These are phyloP conservation scores for Geopyxis carbonaria DNA, from an alignment of 495 filamentous ascomycete species.

Conservation along the genomic window DNA sequence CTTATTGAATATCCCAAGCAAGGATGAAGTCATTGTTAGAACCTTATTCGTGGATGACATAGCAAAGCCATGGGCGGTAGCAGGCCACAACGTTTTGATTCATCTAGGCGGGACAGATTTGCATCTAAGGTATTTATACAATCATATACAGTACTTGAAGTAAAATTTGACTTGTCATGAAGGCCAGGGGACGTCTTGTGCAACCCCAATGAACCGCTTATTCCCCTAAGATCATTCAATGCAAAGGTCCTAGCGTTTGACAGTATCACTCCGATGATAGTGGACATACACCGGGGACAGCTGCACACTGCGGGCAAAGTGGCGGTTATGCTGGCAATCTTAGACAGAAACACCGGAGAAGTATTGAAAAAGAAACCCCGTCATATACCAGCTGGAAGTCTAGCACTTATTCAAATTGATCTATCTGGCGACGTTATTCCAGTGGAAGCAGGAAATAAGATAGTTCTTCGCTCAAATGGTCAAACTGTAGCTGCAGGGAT, in stretches of 20 bases:
- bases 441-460: slow-evolving; percentile 54
- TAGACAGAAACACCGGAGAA: slow-evolving; percentile 58
- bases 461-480: slow-evolving; percentile 66
- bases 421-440: slow-evolving; percentile 48
- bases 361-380: slow-evolving; percentile 68
- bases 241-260: slow-evolving; percentile 80
- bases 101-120: slow-evolving; percentile 77
- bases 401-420: slow-evolving; percentile 53
- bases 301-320: slow-evolving; percentile 65
- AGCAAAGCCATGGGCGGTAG: slow-evolving; percentile 76
- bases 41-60: slow-evolving; percentile 58
- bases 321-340: slow-evolving; percentile 43
- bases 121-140: slow-evolving; percentile 40
- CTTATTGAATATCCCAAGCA: slow-evolving; percentile 60
- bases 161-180: slow-evolving; percentile 3
- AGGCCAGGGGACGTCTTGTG: slow-evolving; percentile 67
- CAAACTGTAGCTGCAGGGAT: slow-evolving; percentile 76
- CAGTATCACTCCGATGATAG: slow-evolving; percentile 65
- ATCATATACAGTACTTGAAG: background rate
- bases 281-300: slow-evolving; percentile 75
- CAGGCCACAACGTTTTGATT: slow-evolving; percentile 71
- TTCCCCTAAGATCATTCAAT: slow-evolving; percentile 50
- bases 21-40: slow-evolving; percentile 61
- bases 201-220: slow-evolving; percentile 46
- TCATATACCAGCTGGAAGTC: slow-evolving; percentile 52